phyloP scores from a whole-genome alignment of 345 rosid genomes.

The Nephelium lappaceum region DNA sequence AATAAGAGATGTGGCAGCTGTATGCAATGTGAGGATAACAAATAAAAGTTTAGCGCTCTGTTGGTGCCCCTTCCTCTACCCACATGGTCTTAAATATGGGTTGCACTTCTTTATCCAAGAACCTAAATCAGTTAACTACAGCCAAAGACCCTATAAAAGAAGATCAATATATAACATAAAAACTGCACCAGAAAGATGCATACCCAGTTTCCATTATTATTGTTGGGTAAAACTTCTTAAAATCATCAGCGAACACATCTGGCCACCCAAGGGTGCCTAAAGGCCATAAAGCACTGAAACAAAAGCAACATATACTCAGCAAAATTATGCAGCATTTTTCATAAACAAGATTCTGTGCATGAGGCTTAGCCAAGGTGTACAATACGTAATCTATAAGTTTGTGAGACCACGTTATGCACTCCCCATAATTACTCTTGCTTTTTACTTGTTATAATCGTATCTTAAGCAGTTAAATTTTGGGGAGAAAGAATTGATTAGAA shows the following conservation, averaged over 20 bases:
- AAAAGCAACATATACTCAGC: slow-evolving; percentile 19
- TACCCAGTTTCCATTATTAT: slow-evolving; percentile 98
- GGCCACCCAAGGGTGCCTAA: slow-evolving; percentile 99
- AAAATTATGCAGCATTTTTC: slow-evolving; percentile 10
- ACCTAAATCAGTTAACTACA: slow-evolving; percentile 11
- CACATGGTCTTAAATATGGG: neutral
- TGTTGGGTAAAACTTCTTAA: slow-evolving; percentile 81
- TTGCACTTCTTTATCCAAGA: neutral
- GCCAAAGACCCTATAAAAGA: slow-evolving; percentile 2
- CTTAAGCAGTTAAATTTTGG: neutral
- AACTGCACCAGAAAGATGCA: slow-evolving; percentile 14
- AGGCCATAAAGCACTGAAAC: slow-evolving; percentile 89
- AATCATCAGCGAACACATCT: slow-evolving; percentile 71
- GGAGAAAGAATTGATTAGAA: neutral
- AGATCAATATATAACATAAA: neutral
- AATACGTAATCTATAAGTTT: neutral
- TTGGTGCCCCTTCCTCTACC: neutral
- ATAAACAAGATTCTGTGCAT: too few species aligned
- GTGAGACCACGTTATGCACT: neutral
- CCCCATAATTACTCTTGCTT: neutral
- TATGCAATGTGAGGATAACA: neutral
- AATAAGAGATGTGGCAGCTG: neutral
- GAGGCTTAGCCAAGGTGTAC: too few species aligned
- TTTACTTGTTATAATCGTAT: neutral
- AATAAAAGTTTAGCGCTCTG: neutral